Evolutionary conservation across 805 yeast species (phyloP).

Genomic region (Teunomyces barrocoloradensis): DNA sequence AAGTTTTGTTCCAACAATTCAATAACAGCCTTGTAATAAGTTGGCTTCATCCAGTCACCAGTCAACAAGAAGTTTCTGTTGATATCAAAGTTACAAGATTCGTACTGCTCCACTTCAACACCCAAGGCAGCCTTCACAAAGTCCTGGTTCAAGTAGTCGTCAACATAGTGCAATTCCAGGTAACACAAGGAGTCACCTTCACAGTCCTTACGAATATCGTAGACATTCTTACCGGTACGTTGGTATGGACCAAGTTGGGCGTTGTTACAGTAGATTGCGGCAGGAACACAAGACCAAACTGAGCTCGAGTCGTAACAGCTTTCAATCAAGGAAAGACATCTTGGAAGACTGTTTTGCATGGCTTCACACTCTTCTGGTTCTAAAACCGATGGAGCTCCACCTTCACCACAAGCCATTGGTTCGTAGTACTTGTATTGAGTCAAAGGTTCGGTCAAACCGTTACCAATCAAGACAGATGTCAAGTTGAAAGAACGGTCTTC

Average conservation of each 20-base stretch:
- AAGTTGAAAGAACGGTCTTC: conserved; percentile 55
- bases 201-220: conserved; percentile 82
- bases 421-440: conserved; percentile 75
- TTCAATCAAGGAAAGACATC: conserved; percentile 74
- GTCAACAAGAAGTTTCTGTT: conserved; percentile 76
- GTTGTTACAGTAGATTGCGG: conserved; percentile 84
- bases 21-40: conserved; percentile 53
- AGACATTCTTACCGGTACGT: conserved; percentile 83
- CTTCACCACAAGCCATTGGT: conserved; percentile 93
- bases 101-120: conserved; percentile 78
- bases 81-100: conserved; percentile 75
- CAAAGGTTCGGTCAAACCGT: conserved; percentile 86
- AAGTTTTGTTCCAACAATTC: conserved; percentile 63
- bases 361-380: conserved; percentile 64
- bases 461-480: conserved; percentile 83
- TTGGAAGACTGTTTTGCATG: conserved; percentile 61
- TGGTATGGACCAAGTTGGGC: conserved; percentile 59
- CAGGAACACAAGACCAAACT: conserved; percentile 87
- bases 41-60: conserved; percentile 90
- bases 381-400: conserved; percentile 77
- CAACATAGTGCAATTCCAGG: conserved; percentile 71
- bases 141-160: conserved; percentile 71
- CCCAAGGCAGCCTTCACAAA: conserved; percentile 82
- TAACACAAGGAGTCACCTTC: conserved; percentile 72
- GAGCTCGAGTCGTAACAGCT: conserved; percentile 74